Evolutionary conservation across 768 basidiomycete species (phyloP).

Genomic region (Boletales sp.): DNA sequence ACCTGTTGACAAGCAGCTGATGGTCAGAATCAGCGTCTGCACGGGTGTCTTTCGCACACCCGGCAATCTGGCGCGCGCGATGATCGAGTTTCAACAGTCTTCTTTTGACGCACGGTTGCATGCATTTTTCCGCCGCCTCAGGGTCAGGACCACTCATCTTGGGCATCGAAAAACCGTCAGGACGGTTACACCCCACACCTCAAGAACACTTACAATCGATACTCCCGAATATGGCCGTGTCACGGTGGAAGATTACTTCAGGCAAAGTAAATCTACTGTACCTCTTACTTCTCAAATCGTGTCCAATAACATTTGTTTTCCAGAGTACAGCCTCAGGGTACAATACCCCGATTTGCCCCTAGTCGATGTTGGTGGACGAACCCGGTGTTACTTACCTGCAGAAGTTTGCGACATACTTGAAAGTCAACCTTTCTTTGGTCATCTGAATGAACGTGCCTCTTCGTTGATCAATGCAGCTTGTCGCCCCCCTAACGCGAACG

Average conservation of each 20-base stretch:
- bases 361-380: conserved; percentile 33
- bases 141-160: not conserved
- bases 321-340: conserved; percentile 37
- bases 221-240: not conserved
- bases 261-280: not conserved
- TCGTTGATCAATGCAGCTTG: conserved; percentile 41
- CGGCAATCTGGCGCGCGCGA: not conserved
- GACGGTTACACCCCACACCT: not conserved
- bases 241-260: not conserved
- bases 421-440: conserved; percentile 35
- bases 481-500: conserved; percentile 40
- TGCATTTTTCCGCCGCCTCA: not conserved
- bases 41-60: not conserved
- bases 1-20: not conserved
- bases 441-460: conserved; percentile 37
- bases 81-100: not conserved
- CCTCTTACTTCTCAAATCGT: no score
- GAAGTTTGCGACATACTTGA: conserved; percentile 42
- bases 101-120: not conserved
- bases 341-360: conserved; percentile 35
- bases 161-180: not conserved
- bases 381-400: conserved; percentile 33
- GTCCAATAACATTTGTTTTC: not conserved
- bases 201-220: not conserved
- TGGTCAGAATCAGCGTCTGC: not conserved